Base-by-base conservation (phyloP, 441 rosid genomes). In the Syzygium malaccense region DNA sequence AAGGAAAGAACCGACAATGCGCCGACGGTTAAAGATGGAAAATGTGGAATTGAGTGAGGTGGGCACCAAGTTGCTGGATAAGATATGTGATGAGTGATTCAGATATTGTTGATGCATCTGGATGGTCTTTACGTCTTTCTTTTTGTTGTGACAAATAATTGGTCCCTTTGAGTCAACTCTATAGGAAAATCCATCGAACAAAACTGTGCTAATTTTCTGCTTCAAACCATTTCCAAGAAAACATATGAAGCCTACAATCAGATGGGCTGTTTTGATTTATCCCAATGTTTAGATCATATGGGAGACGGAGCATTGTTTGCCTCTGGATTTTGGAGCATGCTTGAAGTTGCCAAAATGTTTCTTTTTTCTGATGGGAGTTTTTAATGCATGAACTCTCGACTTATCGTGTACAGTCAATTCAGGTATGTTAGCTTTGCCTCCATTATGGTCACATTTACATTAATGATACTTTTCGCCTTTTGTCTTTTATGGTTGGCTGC, bases 21-120 rank as follows among this genome's bases (percentile, higher is more conserved):
- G 87, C 26, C 92, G 93, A 19, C 90, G 95, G 26, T 60, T 97
- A 92, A 97, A 96, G 96, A 97, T 96, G 98, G 98, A 96, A 88
- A 95, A 94, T 60, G 92, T 96, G 66, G 95, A 94, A 88, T 91
- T 96, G 88, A 91, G 90, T 18, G 94, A 95, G 79, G 92, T 91
- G 3, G 93, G 94, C 87, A 91, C 92, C 92, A 96, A 94, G 90
- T 94, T 97, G 91, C 96, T 96, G 56, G 95, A 95, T 49, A 89
- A 78, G 37, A 92, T 98, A 64, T 91, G 93, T 37, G 88, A 89
- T 53, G 96, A 94, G 90, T 96, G 92, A 98, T 41, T 75, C 1
- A 41, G 83, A 41, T 45, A 11, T 3, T 20, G 83, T 75, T 12
- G 26, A 68, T 71, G n/a, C n/a, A 9, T 71, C 83, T 37, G 83